Percentiles rank a stretch among this genome's conserved stretches.
phyloP scores from a whole-genome alignment of 1,139 yeast species.

The Yamadazyma sp. region DNA sequence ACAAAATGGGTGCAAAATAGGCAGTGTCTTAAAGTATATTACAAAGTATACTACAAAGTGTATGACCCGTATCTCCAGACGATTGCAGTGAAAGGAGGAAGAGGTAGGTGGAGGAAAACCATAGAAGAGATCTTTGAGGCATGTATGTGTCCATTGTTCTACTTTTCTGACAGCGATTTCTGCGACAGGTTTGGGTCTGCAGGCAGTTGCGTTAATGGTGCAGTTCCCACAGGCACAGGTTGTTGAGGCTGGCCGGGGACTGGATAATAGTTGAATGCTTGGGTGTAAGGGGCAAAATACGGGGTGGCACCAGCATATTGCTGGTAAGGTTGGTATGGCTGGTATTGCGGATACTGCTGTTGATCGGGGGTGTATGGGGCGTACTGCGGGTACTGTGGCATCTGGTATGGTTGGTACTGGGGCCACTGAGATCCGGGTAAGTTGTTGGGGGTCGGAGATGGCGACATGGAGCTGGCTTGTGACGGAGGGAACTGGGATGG shows the following conservation, averaged over 20 bases:
- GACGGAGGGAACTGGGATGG: neutral
- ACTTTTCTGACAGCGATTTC: neutral
- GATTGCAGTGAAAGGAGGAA: too few species aligned
- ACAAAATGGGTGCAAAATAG: neutral
- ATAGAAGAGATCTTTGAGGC: too few species aligned
- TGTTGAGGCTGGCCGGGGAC: conserved; percentile 1
- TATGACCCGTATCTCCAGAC: too few species aligned
- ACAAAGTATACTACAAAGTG: too few species aligned
- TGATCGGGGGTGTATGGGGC: too few species aligned
- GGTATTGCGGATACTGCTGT: conserved; percentile 2
- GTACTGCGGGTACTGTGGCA: conserved; percentile 1
- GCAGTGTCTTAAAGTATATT: too few species aligned
- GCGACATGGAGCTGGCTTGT: neutral
- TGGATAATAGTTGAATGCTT: conserved; percentile 1
- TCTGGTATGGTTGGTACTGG: conserved; percentile 1
- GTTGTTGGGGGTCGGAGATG: conserved; percentile 1
- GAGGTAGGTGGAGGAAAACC: too few species aligned
- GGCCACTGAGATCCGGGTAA: conserved; percentile 1
- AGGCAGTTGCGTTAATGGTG: neutral
- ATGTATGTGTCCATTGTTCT: too few species aligned
- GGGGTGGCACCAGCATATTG: conserved; percentile 1
- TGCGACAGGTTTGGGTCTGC: neutral
- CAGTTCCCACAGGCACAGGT: too few species aligned
- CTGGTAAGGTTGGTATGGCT: neutral
- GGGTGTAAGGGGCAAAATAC: conserved; percentile 6